Percentiles rank a stretch among this genome's conserved stretches.
Evolutionary conservation across 2,329 filamentous ascomycete genomes (phyloP).

Genomic region (Corniculantispora saksenae): DNA sequence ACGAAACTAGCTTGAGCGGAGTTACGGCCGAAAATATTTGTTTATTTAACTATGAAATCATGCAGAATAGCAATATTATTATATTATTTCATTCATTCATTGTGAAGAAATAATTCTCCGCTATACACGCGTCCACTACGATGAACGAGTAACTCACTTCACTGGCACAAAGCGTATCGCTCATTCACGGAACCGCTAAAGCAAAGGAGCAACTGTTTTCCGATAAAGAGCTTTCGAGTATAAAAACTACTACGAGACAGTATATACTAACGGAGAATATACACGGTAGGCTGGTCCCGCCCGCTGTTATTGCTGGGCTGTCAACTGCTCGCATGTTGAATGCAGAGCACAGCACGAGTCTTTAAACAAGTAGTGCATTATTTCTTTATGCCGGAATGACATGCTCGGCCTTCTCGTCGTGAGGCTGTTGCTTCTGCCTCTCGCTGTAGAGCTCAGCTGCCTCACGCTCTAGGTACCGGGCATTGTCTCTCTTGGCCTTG

Average conservation of each 20-base stretch:
- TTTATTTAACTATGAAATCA: background rate
- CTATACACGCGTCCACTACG: too few species aligned
- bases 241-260: background rate
- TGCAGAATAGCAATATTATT: background rate
- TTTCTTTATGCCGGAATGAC: background rate
- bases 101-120: too few species aligned
- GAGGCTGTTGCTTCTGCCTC: conserved; percentile 60
- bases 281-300: background rate
- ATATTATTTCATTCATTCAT: background rate
- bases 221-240: background rate
- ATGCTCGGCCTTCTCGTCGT: conserved; percentile 37
- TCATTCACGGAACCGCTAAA: too few species aligned
- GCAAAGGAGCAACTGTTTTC: background rate
- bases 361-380: background rate
- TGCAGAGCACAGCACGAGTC: background rate
- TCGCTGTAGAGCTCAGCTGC: conserved; percentile 65
- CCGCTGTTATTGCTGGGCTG: background rate
- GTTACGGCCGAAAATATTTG: background rate
- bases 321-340: conserved; percentile 15
- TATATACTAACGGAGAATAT: background rate
- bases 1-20: background rate
- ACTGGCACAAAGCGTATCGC: too few species aligned
- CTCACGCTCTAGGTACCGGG: conserved; percentile 33
- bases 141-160: too few species aligned
- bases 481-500: conserved; percentile 25